phyloP scores from a whole-genome alignment of 164 flowering plant species.

The Vitis rupestris region DNA sequence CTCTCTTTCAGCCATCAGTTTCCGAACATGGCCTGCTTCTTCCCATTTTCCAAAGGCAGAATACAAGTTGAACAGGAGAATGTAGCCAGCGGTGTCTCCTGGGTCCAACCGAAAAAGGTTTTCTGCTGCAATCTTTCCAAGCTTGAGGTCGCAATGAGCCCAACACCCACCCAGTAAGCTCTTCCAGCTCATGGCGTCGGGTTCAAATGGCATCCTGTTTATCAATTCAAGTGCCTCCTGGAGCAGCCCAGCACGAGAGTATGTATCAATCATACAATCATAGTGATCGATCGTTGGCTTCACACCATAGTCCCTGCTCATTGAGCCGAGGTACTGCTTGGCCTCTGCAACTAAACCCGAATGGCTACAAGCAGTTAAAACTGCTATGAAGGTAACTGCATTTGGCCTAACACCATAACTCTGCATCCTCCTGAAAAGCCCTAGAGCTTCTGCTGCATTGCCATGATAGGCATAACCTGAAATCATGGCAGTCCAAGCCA shows the following conservation, averaged over 20 bases:
- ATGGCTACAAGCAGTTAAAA: constrained; percentile 59
- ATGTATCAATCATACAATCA: constrained; percentile 53
- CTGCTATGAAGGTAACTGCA: constrained; percentile 43
- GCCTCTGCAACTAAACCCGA: constrained; percentile 48
- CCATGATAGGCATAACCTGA: constrained; percentile 56
- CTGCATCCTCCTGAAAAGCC: constrained; percentile 41
- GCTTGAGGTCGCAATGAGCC: constrained; percentile 37
- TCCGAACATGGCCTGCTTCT: constrained; percentile 45
- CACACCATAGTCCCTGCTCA: constrained; percentile 39
- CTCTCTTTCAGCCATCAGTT: constrained; percentile 41
- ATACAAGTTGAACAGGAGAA: constrained; percentile 49
- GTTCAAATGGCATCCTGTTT: constrained; percentile 40
- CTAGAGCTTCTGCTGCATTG: constrained; percentile 46
- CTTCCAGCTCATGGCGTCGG: constrained; percentile 59
- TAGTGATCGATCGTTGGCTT: constrained; percentile 56
- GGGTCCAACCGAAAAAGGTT: constrained; percentile 41
- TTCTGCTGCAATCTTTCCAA: constrained; percentile 46
- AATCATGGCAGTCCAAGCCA: constrained; percentile 65
- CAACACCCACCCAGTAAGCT: constrained; percentile 52
- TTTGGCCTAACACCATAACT: constrained; percentile 41
- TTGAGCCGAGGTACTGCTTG: constrained; percentile 35
- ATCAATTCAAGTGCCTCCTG: constrained; percentile 44
- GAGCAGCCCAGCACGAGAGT: constrained; percentile 54
- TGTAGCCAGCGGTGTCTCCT: constrained; percentile 41
- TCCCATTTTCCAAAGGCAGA: constrained; percentile 48